A percentile compares a stretch with the other conserved stretches of the same genome.
Conservation (phyloP, 2,329 filamentous ascomycete genomes). For the Fusarium chaquense region DNA sequence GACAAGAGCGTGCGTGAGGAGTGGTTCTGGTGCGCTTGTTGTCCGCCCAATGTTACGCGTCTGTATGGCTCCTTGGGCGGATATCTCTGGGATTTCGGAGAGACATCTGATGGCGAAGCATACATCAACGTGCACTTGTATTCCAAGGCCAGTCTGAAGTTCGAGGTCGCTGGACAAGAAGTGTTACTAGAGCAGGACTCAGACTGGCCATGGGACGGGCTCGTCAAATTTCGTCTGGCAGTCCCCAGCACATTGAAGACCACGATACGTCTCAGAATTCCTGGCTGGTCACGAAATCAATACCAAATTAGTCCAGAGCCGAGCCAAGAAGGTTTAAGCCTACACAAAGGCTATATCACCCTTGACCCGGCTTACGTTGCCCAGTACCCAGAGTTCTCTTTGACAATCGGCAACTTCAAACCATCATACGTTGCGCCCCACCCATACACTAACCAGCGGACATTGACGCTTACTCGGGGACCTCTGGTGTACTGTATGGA, state of each 20-base stretch:
- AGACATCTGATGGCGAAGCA: conserved; percentile 33
- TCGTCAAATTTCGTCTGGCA: conserved; percentile 60
- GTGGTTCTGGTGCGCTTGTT: conserved; percentile 66
- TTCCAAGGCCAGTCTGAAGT: conserved; percentile 59
- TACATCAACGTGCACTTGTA: conserved; percentile 69
- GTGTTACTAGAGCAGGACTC: conserved; percentile 57
- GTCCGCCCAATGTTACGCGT: conserved; percentile 69
- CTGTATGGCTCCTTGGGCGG: conserved; percentile 68
- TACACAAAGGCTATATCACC: conserved; percentile 62
- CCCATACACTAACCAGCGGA: conserved; percentile 67
- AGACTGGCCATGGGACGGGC: conserved; percentile 69
- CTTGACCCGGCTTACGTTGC: conserved; percentile 57
- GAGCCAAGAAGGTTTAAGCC: background rate
- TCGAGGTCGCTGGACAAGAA: conserved; percentile 51
- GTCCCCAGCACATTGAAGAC: conserved; percentile 41
- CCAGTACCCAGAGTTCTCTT: conserved; percentile 48
- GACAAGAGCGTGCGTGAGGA: background rate
- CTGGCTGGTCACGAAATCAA: conserved; percentile 60
- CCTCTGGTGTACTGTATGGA: conserved; percentile 72
- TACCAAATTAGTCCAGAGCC: conserved; percentile 54
- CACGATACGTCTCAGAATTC: conserved; percentile 64
- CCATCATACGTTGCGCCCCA: conserved; percentile 65
- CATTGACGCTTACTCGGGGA: conserved; percentile 65
- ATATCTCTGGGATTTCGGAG: conserved; percentile 64
- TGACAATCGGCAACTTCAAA: conserved; percentile 60